phyloP scores from a whole-genome alignment of 176 grass and related monocot species.

The Leersia perrieri region DNA sequence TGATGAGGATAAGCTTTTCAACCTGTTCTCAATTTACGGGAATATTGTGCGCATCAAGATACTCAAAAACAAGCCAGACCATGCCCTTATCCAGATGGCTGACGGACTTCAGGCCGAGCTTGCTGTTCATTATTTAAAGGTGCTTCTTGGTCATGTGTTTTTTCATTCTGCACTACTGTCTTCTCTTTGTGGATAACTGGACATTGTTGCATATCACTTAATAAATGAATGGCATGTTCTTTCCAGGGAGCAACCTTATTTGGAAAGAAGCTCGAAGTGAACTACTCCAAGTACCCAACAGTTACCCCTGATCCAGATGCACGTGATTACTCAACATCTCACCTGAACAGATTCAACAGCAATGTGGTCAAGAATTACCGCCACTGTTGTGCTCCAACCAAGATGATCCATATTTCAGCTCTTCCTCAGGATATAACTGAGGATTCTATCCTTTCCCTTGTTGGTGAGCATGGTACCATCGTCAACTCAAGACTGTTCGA shows the following conservation, averaged over 20 bases:
- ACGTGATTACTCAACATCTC: conserved; percentile 74
- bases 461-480: conserved; percentile 67
- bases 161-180: neutral
- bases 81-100: conserved; percentile 94
- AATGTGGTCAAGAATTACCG: conserved; percentile 87
- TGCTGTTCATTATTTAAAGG: conserved; percentile 91
- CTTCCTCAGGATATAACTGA: conserved; percentile 79
- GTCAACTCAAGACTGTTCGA: conserved; percentile 79
- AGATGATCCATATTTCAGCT: conserved; percentile 89
- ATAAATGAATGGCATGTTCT: neutral
- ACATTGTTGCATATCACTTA: neutral
- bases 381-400: conserved; percentile 92
- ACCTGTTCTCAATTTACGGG: conserved; percentile 96
- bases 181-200: neutral
- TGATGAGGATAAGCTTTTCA: conserved; percentile 95
- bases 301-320: conserved; percentile 74
- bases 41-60: conserved; percentile 92
- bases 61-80: conserved; percentile 86
- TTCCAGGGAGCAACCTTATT: conserved; percentile 73
- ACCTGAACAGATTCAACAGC: conserved; percentile 79
- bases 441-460: conserved; percentile 57
- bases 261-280: conserved; percentile 89
- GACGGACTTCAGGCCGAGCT: conserved; percentile 95
- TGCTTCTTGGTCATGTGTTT: conserved; percentile 7
- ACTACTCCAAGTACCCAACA: conserved; percentile 79